These are phyloP conservation scores for Saksenaea oblongispora DNA, from an alignment of 371 early-diverging fungal genomes.

Conservation along the genomic window DNA sequence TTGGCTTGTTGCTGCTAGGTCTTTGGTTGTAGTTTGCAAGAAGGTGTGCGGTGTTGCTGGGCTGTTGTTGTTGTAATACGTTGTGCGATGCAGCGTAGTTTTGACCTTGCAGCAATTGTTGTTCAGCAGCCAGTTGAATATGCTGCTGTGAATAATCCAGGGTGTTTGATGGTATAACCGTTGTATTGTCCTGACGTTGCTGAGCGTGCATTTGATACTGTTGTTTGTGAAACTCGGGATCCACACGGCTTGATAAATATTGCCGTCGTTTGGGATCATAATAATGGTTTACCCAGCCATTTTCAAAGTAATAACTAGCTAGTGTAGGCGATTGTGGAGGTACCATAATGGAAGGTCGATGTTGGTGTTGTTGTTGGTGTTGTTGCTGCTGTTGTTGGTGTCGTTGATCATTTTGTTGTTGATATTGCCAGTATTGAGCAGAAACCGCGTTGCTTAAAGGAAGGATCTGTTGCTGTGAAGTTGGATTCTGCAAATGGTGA, in stretches of 20 bases:
- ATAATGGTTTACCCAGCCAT: slow-evolving; percentile 50
- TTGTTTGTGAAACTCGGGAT: slow-evolving; percentile 30
- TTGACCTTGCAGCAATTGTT: slow-evolving; percentile 29
- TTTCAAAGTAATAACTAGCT: slow-evolving; percentile 53
- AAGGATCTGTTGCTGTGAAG: slow-evolving; percentile 8
- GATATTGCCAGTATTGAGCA: slow-evolving; percentile 22
- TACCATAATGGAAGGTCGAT: slow-evolving; percentile 48
- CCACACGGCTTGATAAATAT: slow-evolving; percentile 40
- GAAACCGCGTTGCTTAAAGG: slow-evolving; percentile 2
- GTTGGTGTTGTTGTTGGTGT: slow-evolving; percentile 19
- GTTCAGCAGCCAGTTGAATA: slow-evolving; percentile 31
- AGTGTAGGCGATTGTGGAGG: slow-evolving; percentile 54
- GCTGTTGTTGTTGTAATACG: slow-evolving; percentile 14
- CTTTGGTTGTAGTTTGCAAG: slow-evolving; percentile 14
- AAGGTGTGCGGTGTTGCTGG: slow-evolving; percentile 18
- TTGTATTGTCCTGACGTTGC: slow-evolving; percentile 17
- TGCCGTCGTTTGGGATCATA: slow-evolving; percentile 43
- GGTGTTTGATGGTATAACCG: background rate
- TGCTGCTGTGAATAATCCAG: slow-evolving; percentile 10
- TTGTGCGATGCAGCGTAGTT: slow-evolving; percentile 1
- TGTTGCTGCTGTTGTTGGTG: slow-evolving; percentile 15
- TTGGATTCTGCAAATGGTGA: slow-evolving; percentile 23
- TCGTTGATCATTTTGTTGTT: slow-evolving; percentile 19
- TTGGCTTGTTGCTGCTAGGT: slow-evolving; percentile 24
- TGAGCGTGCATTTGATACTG: slow-evolving; percentile 15